These are phyloP conservation scores for Cenchrus americanus DNA, from an alignment of 176 grass and related monocot species.

Conservation along the genomic window DNA sequence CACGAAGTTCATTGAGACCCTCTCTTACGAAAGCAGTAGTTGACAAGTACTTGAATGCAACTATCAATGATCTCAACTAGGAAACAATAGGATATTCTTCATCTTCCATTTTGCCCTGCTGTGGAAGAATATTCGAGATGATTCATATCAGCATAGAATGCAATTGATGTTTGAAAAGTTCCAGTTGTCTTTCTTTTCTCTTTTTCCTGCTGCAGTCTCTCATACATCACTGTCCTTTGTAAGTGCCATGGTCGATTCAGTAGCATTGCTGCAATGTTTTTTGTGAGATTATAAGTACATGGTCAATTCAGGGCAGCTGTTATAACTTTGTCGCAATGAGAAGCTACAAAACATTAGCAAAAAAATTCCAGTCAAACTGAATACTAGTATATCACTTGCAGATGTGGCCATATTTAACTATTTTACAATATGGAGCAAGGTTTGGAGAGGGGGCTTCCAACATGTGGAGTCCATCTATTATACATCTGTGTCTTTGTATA, in stretches of 20 bases:
- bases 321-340: neutral
- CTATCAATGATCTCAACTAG: conserved; percentile 39
- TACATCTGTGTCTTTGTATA: conserved; percentile 52
- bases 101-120: neutral
- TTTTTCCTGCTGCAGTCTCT: neutral
- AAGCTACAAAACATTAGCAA: neutral
- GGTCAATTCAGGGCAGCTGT: neutral
- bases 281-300: neutral
- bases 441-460: neutral
- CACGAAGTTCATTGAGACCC: conserved; percentile 58
- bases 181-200: neutral
- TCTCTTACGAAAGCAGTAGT: conserved; percentile 71
- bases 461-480: neutral
- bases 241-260: neutral
- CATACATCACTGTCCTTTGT: neutral
- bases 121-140: neutral
- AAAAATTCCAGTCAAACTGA: neutral
- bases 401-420: neutral
- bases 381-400: neutral
- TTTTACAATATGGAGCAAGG: neutral
- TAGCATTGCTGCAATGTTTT: neutral
- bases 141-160: neutral
- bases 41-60: conserved; percentile 56
- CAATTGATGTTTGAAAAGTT: neutral
- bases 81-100: conserved; percentile 33